Evolutionary conservation across 164 flowering plant genomes (phyloP).

Genomic region (Santalum album): DNA sequence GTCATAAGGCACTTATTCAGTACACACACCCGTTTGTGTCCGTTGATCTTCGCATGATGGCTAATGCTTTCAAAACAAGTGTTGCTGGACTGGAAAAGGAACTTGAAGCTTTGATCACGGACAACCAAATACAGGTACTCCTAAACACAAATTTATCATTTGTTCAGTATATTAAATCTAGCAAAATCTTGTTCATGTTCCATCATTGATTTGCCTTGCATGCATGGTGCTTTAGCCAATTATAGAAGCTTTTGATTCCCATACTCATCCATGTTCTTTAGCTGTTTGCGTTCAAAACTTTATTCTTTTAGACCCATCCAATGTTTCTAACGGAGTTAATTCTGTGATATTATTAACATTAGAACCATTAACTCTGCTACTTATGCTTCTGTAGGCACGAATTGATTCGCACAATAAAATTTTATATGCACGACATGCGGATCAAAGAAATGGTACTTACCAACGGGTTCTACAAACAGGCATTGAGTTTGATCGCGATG

Average conservation of each 20-base stretch:
- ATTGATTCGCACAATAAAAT: slow-evolving; percentile 97
- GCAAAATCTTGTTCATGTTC: too few species aligned
- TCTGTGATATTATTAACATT: neutral
- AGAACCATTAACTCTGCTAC: neutral
- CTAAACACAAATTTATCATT: too few species aligned
- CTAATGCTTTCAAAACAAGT: slow-evolving; percentile 88
- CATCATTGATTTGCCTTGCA: too few species aligned
- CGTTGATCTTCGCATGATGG: slow-evolving; percentile 91
- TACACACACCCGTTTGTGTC: slow-evolving; percentile 94
- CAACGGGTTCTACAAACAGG: slow-evolving; percentile 87
- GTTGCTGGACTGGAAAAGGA: slow-evolving; percentile 83
- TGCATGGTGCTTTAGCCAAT: too few species aligned
- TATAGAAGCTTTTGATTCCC: too few species aligned
- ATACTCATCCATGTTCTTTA: too few species aligned
- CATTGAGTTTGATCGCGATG: slow-evolving; percentile 79
- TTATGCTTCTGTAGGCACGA: slow-evolving; percentile 56
- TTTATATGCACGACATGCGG: slow-evolving; percentile 91
- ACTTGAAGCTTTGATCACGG: slow-evolving; percentile 86
- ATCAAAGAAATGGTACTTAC: slow-evolving; percentile 89
- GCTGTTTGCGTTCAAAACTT: too few species aligned
- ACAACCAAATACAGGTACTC: slow-evolving; percentile 97
- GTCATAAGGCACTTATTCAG: slow-evolving; percentile 92
- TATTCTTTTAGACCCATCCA: too few species aligned
- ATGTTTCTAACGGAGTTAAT: too few species aligned
- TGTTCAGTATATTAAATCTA: too few species aligned